Conservation (phyloP, 2,329 filamentous ascomycete genomes). For the Pseudogymnoascus sp. region DNA sequence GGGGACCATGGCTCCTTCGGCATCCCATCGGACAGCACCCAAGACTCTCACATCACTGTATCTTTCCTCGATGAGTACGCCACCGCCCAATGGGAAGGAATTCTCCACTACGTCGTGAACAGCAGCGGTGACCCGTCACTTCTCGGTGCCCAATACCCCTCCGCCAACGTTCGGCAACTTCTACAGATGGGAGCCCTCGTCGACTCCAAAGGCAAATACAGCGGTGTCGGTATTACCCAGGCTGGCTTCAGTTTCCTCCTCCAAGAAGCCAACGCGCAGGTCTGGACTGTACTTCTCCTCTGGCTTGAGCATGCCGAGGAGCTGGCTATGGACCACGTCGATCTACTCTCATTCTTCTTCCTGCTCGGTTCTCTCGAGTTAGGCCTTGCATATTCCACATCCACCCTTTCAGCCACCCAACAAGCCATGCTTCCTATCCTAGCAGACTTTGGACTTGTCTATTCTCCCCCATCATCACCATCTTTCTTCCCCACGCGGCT, state of each 20-base stretch:
- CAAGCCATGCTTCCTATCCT: constrained; percentile 84
- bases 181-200: constrained; percentile 77
- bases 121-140: constrained; percentile 52
- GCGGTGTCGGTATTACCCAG: constrained; percentile 70
- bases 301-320: constrained; percentile 80
- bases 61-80: constrained; percentile 78
- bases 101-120: constrained; percentile 89
- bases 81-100: constrained; percentile 86
- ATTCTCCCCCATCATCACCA: constrained; percentile 53
- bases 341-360: constrained; percentile 93
- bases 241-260: constrained; percentile 90
- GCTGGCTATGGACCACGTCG: constrained; percentile 71
- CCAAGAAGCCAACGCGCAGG: constrained; percentile 91
- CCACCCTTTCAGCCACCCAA: constrained; percentile 73
- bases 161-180: constrained; percentile 75
- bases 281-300: constrained; percentile 89
- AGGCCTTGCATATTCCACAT: constrained; percentile 82
- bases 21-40: constrained; percentile 63
- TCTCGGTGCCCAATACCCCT: constrained; percentile 47
- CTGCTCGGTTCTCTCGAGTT: constrained; percentile 89
- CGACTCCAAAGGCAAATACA: constrained; percentile 40
- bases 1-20: constrained; percentile 85
- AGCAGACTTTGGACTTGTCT: constrained; percentile 87
- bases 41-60: constrained; percentile 57
- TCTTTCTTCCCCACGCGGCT: constrained; percentile 86